Evolutionary conservation across 768 basidiomycete species (phyloP), one percentile per base, ranked within the genome.

Genomic region (Rubroboletus satanas): DNA sequence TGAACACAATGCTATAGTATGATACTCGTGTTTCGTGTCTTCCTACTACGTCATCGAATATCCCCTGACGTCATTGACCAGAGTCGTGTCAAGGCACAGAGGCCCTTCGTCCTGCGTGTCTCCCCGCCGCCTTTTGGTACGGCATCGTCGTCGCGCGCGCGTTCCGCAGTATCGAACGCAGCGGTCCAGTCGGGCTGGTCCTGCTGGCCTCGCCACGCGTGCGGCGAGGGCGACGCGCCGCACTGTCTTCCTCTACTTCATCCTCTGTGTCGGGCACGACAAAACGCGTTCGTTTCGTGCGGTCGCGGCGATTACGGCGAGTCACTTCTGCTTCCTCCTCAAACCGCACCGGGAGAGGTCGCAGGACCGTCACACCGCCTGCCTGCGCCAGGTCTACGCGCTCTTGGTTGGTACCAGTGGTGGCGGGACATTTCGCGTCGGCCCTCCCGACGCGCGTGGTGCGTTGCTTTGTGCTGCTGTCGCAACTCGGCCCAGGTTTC

Each of bases 241-340:
- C 10, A 23, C 3, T 2, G 17, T 28, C 28, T 12, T 23, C 18
- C 21, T 44, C 43, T 15, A 0, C 33, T 3, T 41, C 46, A 7
- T 43, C 58, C 23, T 60, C 62, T 0, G 31, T 1, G 12, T 47
- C 45, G 12, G 49, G 60, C 3, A 55, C 26, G 31, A 51, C 38
- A n/a, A 66, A 66, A 2, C 63, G 60, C 4, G 52, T 57, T n/a
- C 36, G 54, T 33, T 57, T 63, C 23, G 33, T 43, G 38, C 38
- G 45, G n/a, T 18, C 21, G 23, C 28, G 14, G 21, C 21, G 52
- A 4, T 37, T 28, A 5, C 7, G 21, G 12, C 15, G 26, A 6
- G 4, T 12, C 2, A 46, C 39, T 12, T 11, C 36, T 6, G 42
- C 48, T 2, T 52, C 44, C 17, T 7, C 31, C 15, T 10, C 11